Evolutionary conservation across 1,284 basidiomycete genomes (phyloP), one percentile per base, ranked within the genome.

Genomic region (Porodaedalea pini): DNA sequence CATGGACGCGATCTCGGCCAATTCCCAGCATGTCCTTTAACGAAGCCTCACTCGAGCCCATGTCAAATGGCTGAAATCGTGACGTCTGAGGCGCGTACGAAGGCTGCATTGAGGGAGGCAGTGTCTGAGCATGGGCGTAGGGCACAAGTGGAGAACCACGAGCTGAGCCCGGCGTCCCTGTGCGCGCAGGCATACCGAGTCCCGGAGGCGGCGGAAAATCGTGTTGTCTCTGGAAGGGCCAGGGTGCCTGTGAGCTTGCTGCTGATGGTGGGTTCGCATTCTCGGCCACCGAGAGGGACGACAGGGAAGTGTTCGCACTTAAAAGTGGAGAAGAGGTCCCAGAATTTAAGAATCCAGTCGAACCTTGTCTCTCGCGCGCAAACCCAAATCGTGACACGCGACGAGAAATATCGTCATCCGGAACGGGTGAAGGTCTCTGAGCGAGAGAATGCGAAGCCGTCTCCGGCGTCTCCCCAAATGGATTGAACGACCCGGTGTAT

Each of bases 301-400:
- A 67, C 15, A 79, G 74, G 41, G 73, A 75, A 48, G 86, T 85
- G 56, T 71, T 75, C 45, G 71, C 72, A 47, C 74, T 80, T 4
- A 61, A 27, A 37, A 83, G 71, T 6, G 85, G 81, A 15, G 85
- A 83, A 21, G 83, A 68, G 3, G 77, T 73, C 39, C 86, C 84
- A 19, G 86, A 87, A 11, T 83, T 81, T 39, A 51, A 43, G 2
- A 82, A 67, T 47, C 76, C 66, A 17, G 76, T 78, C 7, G 85
- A 81, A 1, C 78, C 77, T 61, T 85, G 86, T 44, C 82, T 78
- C 15, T 85, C 85, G 21, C 88, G 82, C 8, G 91, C 91, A 68
- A 94, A 94, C 17, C 85, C 88, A 70, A 93, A 93, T 19, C 91
- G 79, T 5, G 90, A 92, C 37, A 90, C 79, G 63, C 86, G 87